These are phyloP conservation scores for Tetrahymena malaccensis DNA, from an alignment of 73 alveolate genomes.

Conservation along the genomic window DNA sequence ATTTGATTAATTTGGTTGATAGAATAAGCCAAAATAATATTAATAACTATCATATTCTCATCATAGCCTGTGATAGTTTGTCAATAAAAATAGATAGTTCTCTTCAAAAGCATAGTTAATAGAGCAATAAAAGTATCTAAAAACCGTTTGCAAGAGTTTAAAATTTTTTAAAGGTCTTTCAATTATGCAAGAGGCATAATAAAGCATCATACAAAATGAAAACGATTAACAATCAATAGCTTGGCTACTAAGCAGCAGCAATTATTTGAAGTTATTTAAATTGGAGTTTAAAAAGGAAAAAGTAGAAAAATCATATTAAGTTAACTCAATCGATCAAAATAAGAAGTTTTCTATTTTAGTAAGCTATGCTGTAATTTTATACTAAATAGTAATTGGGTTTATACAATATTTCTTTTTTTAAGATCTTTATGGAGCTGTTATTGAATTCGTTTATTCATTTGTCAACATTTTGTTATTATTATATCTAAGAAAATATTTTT, in stretches of 20 bases:
- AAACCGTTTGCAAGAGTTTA: neutral
- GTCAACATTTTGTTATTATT: neutral
- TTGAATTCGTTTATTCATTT: neutral
- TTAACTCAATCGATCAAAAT: neutral
- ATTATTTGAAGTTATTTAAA: neutral
- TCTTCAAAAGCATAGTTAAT: neutral
- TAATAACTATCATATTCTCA: neutral
- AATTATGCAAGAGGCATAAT: neutral
- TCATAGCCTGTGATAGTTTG: neutral
- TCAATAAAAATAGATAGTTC: neutral
- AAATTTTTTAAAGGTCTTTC: neutral
- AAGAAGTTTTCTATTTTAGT: neutral
- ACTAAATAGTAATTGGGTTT: neutral
- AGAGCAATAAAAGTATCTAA: neutral
- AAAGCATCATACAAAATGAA: neutral
- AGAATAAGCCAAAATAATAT: neutral
- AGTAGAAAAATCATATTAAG: neutral
- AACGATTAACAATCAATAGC: neutral
- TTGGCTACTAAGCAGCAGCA: neutral
- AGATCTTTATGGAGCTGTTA: neutral
- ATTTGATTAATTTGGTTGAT: neutral
- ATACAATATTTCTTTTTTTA: neutral
- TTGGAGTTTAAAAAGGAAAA: neutral
- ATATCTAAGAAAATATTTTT: neutral
- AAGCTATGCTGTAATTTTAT: neutral